phyloP scores from a whole-genome alignment of 345 rosid genomes.

The Lenwebbia sp. region DNA sequence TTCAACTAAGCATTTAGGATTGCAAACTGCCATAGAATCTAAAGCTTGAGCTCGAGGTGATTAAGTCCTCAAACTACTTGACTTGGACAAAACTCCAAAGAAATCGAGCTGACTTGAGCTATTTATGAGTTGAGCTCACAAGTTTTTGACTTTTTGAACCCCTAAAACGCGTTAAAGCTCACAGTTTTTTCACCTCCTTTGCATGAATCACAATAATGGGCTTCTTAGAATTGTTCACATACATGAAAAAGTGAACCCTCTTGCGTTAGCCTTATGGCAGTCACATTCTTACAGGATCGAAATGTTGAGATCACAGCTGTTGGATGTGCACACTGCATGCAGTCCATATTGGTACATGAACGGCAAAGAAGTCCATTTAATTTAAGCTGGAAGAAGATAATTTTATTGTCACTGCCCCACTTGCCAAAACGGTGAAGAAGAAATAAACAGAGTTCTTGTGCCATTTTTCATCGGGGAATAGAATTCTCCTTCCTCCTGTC shows the following conservation, averaged over 20 bases:
- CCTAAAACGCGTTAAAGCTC: not conserved
- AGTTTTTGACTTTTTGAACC: not conserved
- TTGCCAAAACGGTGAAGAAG: not conserved
- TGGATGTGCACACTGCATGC: not conserved
- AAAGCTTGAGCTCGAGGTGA: not conserved
- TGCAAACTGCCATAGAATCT: not conserved
- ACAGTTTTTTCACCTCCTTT: not conserved
- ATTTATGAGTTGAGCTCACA: not conserved
- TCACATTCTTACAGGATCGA: not conserved
- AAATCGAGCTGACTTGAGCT: not conserved
- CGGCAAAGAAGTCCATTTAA: too few relatives aligned
- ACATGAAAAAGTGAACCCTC: not conserved
- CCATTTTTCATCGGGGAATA: not conserved
- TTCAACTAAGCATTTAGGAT: not conserved
- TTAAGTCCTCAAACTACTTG: not conserved
- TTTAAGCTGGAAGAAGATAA: too few relatives aligned
- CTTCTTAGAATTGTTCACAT: not conserved
- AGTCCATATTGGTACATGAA: too few relatives aligned
- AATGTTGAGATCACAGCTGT: not conserved
- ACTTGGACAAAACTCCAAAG: not conserved
- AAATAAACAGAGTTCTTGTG: not conserved
- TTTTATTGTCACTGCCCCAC: too few relatives aligned
- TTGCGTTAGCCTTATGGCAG: not conserved
- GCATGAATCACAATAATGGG: not conserved
- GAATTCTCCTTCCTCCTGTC: not conserved